Evolutionary conservation across 2,329 filamentous ascomycete species (phyloP).

Genomic region (Emergomyces pasteurianus): DNA sequence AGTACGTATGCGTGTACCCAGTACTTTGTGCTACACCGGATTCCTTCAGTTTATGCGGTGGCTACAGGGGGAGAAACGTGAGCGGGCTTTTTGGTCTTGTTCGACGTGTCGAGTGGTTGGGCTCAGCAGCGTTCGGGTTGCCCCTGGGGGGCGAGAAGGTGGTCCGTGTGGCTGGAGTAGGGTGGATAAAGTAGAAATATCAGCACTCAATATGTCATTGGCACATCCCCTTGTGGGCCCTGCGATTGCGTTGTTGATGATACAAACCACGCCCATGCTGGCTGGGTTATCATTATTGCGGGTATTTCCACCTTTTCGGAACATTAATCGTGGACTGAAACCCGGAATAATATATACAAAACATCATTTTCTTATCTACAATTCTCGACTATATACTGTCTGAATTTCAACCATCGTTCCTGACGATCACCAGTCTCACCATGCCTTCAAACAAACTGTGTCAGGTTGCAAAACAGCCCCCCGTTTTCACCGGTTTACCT

Average conservation of each 20-base stretch:
- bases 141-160: too few relatives aligned
- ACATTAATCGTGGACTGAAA: too few relatives aligned
- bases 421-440: background rate
- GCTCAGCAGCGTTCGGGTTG: background rate
- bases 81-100: background rate
- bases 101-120: background rate
- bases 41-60: background rate
- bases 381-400: background rate
- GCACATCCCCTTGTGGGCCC: too few relatives aligned
- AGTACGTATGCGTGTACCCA: too few relatives aligned
- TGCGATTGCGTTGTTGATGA: too few relatives aligned
- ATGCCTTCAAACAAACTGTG: background rate
- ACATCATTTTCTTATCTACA: background rate
- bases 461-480: background rate
- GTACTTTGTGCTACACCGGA: background rate
- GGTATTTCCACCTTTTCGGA: too few relatives aligned
- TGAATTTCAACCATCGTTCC: background rate
- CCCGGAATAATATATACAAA: too few relatives aligned
- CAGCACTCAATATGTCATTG: too few relatives aligned
- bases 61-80: background rate
- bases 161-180: background rate
- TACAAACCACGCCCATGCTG: too few relatives aligned
- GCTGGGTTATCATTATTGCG: too few relatives aligned
- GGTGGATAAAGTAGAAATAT: too few relatives aligned
- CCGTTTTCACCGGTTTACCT: background rate